Conservation (phyloP, 805 yeast genomes). For the Metschnikowia continentalis region DNA sequence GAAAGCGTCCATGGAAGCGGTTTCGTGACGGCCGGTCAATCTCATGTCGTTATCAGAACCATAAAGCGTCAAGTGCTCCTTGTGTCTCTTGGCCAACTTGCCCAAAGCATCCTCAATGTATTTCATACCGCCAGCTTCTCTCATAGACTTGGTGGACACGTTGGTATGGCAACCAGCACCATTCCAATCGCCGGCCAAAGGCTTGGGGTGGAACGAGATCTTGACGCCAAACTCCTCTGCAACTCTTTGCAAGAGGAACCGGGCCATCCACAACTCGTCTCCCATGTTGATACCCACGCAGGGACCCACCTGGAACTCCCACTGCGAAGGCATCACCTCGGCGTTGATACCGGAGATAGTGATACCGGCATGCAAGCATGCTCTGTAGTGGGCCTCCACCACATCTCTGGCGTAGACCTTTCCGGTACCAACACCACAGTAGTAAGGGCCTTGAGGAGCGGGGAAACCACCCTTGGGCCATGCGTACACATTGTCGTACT, state of each 20-base stretch:
- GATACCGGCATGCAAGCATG: conserved; percentile 91
- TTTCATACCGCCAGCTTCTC: conserved; percentile 95
- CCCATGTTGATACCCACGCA: conserved; percentile 95
- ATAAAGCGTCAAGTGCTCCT: conserved; percentile 90
- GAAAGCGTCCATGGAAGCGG: conserved; percentile 88
- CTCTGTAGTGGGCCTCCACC: conserved; percentile 98
- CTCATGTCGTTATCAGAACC: conserved; percentile 95
- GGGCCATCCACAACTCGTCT: conserved; percentile 94
- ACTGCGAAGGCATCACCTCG: conserved; percentile 99
- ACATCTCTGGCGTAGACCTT: conserved; percentile 97
- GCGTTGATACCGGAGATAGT: conserved; percentile 95
- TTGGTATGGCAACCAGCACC: conserved; percentile 99
- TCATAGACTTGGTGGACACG: conserved; percentile 89
- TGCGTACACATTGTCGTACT: conserved; percentile 84
- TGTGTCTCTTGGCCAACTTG: conserved; percentile 92
- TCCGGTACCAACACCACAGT: conserved; percentile 99
- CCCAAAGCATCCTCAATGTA: conserved; percentile 87
- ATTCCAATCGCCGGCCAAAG: conserved; percentile 98
- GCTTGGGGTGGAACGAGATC: conserved; percentile 99
- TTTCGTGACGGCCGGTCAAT: conserved; percentile 97
- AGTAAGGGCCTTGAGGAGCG: conserved; percentile 99
- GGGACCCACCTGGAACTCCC: conserved; percentile 99
- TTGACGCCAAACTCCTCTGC: conserved; percentile 99
- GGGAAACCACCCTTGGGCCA: conserved; percentile 99
- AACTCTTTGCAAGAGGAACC: conserved; percentile 87